Evolutionary conservation across 2,329 filamentous ascomycete genomes (phyloP).

Genomic region (Aspergillus sclerotialis): DNA sequence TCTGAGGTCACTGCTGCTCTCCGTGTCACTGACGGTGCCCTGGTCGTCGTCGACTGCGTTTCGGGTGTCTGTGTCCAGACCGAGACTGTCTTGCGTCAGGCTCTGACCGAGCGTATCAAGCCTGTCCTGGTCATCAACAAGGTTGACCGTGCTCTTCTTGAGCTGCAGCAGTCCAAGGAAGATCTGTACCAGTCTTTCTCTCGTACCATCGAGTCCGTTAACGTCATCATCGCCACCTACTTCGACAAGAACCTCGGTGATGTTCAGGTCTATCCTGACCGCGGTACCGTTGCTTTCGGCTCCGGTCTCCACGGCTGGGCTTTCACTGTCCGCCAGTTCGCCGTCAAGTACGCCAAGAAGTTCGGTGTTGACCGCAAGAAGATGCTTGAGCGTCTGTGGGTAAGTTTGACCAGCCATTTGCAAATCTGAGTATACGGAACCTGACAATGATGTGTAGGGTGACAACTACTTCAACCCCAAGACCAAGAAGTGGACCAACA

Average conservation of each 20-base stretch:
- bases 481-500: conserved; percentile 99
- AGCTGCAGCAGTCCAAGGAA: conserved; percentile 97
- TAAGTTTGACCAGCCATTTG: conserved; percentile 40
- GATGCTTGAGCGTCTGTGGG: conserved; percentile 99
- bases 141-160: conserved; percentile 98
- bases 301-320: conserved; percentile 99
- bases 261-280: conserved; percentile 96
- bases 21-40: conserved; percentile 98
- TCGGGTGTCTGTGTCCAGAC: conserved; percentile 99
- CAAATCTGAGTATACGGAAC: too few relatives aligned
- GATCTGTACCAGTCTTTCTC: conserved; percentile 99
- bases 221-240: conserved; percentile 99
- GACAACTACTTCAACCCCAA: conserved; percentile 99
- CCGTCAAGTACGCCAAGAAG: conserved; percentile 95
- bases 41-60: conserved; percentile 99
- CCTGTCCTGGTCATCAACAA: conserved; percentile 99
- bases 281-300: conserved; percentile 96
- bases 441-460: conserved; percentile 44
- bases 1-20: conserved; percentile 99
- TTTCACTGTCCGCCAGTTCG: conserved; percentile 98
- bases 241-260: conserved; percentile 95
- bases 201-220: conserved; percentile 98
- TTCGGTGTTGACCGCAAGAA: conserved; percentile 99
- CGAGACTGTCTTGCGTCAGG: conserved; percentile 98
- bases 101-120: conserved; percentile 99